These are phyloP conservation scores for Leccinum incarnatum DNA, from an alignment of 768 basidiomycete genomes.

Conservation along the genomic window DNA sequence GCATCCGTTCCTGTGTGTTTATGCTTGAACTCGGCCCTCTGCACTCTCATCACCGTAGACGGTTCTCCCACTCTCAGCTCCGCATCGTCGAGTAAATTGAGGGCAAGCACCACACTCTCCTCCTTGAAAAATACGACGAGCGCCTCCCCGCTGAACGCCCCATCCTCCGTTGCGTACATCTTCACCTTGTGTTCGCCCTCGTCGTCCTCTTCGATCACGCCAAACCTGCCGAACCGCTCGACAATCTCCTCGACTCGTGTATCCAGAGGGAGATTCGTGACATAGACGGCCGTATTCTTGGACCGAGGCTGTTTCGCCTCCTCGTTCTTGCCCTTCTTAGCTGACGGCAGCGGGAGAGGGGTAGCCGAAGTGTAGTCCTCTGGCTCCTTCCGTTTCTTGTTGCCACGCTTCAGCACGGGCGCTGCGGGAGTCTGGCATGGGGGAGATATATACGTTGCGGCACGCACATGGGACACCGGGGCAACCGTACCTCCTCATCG, in stretches of 20 bases:
- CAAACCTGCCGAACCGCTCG: slow-evolving; percentile 88
- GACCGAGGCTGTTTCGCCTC: slow-evolving; percentile 56
- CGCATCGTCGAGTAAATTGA: slow-evolving; percentile 86
- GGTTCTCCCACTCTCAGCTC: slow-evolving; percentile 83
- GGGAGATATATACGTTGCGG: slow-evolving; percentile 22
- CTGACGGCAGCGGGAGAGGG: slow-evolving; percentile 44
- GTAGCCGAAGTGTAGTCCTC: slow-evolving; percentile 68
- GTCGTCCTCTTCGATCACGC: slow-evolving; percentile 90
- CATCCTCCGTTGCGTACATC: slow-evolving; percentile 87
- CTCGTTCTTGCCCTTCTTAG: slow-evolving; percentile 67
- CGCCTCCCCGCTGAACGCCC: slow-evolving; percentile 90
- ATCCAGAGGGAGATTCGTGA: slow-evolving; percentile 78
- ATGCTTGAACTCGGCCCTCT: slow-evolving; percentile 76
- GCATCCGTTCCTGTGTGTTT: slow-evolving; percentile 48
- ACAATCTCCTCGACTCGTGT: slow-evolving; percentile 71
- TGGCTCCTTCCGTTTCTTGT: slow-evolving; percentile 75
- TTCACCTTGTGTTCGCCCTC: slow-evolving; percentile 93
- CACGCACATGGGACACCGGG: slow-evolving; percentile 16
- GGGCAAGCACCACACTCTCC: slow-evolving; percentile 84
- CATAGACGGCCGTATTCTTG: slow-evolving; percentile 91
- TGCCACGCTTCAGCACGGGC: slow-evolving; percentile 76
- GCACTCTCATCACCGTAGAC: slow-evolving; percentile 67
- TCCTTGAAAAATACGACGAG: slow-evolving; percentile 97
- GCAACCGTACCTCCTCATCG: slow-evolving; percentile 78
- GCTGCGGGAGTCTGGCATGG: slow-evolving; percentile 74